Percentiles rank a stretch among this genome's conserved stretches.
Conservation (phyloP, 208 protist species). For the Leishmania aethiopica region DNA sequence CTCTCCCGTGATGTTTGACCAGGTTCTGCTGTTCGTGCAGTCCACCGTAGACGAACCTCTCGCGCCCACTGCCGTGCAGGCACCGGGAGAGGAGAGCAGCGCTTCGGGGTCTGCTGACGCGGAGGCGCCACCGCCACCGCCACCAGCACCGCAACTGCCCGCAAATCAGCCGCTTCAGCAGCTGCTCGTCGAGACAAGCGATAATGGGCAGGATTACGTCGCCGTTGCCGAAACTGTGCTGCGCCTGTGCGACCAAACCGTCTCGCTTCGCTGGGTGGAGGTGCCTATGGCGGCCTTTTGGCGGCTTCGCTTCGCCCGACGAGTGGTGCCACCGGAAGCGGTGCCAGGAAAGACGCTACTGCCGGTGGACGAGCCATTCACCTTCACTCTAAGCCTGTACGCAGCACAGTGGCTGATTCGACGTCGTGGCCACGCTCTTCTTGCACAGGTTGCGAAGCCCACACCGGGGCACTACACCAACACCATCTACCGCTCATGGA, state of each 20-base stretch:
- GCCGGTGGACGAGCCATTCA: constrained; percentile 18
- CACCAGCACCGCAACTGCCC: not conserved
- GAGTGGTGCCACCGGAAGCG: not conserved
- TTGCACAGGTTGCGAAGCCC: not conserved
- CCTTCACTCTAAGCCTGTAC: constrained; percentile 41
- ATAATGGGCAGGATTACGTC: constrained; percentile 74
- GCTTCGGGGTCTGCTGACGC: not conserved
- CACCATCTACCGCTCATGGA: constrained; percentile 49
- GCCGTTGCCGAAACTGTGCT: constrained; percentile 25
- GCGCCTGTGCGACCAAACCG: constrained; percentile 19
- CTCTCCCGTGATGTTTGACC: constrained; percentile 16
- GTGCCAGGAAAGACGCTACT: not conserved
- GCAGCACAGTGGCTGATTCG: constrained; percentile 52
- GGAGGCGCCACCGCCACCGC: not conserved
- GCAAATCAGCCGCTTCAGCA: not conserved
- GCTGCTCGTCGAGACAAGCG: constrained; percentile 77
- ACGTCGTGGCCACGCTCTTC: constrained; percentile 11
- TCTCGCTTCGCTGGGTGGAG: constrained; percentile 43
- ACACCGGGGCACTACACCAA: constrained; percentile 30
- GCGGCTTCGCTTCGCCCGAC: constrained; percentile 23
- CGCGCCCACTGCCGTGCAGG: not conserved
- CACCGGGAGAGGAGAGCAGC: not conserved
- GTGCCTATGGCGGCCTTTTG: constrained; percentile 11
- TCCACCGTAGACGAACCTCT: not conserved
- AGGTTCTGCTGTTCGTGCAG: constrained; percentile 26